Base-by-base conservation (phyloP, 2,329 filamentous ascomycete species). In the Peltaster fructicola region DNA sequence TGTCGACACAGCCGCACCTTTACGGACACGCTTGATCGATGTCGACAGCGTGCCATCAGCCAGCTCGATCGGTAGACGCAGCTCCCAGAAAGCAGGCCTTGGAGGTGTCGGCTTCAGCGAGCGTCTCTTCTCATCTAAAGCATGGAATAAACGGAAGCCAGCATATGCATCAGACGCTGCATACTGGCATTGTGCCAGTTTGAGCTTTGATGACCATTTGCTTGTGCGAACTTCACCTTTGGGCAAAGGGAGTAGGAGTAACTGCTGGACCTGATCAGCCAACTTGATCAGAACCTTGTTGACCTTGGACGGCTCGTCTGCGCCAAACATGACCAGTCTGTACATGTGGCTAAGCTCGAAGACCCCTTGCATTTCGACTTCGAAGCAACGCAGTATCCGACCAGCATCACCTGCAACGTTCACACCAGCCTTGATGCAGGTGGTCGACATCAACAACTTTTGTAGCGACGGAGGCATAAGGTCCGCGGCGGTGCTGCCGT, bases 111-210 rank as follows among this genome's bases (percentile, higher is more conserved):
- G 81, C 8, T 66, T 51, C 32, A 92, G 56, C 5, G 57, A 54
- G 37, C 66, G 58, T 9, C 84, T 63, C 39, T 75, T 67, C 24
- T 65, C 53, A 29, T 93, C 73, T 21, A 92, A 55, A 1, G 64
- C 61, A 31, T 79, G 59, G 41, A 69, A 91, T 2, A 93, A 55
- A 28, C 79, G 73, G 7, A 76, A 51, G 20, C 72, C 68, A 30
- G 77, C 81, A 44, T 92, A 93, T 0, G 80, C 75, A 47, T 91
- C 81, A 1, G 78, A 73, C 8, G 80, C 81, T 7, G 79, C 75
- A 57, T 63, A 85, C 61, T 64, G 49, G 10, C 79, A 63, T 44
- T 93, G 84, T 7, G 65, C 47, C 34, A 62, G 53, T 11, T 55
- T 60, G 16, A 93, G 52, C 1, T 56, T 42, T 30, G 57, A 53